A percentile compares a stretch with the other conserved stretches of the same genome.
phyloP scores from a whole-genome alignment of 2,329 filamentous ascomycete species.

The Aspergillus viridinutans region DNA sequence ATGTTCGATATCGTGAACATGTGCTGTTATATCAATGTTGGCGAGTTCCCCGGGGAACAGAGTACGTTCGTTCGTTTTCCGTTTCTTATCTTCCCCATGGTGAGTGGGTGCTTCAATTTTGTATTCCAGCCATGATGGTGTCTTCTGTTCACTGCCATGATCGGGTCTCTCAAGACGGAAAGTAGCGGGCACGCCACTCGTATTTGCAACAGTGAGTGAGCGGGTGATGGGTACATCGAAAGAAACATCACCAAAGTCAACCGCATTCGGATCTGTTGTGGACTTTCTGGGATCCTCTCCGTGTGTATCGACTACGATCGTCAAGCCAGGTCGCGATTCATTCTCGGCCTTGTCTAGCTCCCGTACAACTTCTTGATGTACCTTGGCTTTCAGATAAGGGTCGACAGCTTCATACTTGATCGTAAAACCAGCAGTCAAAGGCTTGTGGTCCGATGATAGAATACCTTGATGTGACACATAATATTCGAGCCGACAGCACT shows the following conservation, averaged over 20 bases:
- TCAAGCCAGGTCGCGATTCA: slow-evolving; percentile 76
- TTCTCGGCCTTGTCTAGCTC: slow-evolving; percentile 90
- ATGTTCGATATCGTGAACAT: slow-evolving; percentile 60
- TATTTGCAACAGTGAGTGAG: slow-evolving; percentile 84
- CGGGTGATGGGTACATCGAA: slow-evolving; percentile 64
- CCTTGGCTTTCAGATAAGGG: slow-evolving; percentile 73
- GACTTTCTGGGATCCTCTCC: slow-evolving; percentile 28
- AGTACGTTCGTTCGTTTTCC: slow-evolving; percentile 50
- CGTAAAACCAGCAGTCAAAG: slow-evolving; percentile 75
- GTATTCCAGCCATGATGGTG: slow-evolving; percentile 67
- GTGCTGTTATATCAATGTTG: slow-evolving; percentile 63
- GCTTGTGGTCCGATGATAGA: slow-evolving; percentile 93
- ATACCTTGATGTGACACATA: slow-evolving; percentile 89
- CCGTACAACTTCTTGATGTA: slow-evolving; percentile 81
- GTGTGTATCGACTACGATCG: slow-evolving; percentile 69
- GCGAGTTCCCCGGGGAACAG: slow-evolving; percentile 82
- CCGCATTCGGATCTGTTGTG: slow-evolving; percentile 46
- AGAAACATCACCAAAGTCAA: slow-evolving; percentile 73
- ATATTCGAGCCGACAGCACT: slow-evolving; percentile 55
- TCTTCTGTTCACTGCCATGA: slow-evolving; percentile 37
- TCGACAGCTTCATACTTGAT: slow-evolving; percentile 84
- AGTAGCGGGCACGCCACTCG: slow-evolving; percentile 72
- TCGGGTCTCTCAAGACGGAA: slow-evolving; percentile 73
- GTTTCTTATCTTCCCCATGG: slow-evolving; percentile 29
- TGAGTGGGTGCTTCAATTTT: slow-evolving; percentile 55